Evolutionary conservation across 495 filamentous ascomycete species (phyloP).

Genomic region (Penicillium desertorum): DNA sequence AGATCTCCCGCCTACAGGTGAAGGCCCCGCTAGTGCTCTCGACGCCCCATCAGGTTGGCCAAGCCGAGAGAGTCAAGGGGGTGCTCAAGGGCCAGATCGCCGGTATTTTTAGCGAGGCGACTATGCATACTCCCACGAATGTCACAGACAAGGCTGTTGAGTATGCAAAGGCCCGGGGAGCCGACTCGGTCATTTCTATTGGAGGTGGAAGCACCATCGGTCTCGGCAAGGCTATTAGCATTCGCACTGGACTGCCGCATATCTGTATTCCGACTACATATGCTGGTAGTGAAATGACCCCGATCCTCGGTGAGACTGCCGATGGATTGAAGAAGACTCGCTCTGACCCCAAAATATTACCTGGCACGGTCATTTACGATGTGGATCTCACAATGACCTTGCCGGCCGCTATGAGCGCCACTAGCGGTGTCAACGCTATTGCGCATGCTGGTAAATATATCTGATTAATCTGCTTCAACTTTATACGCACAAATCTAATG

Average conservation of each 20-base stretch:
- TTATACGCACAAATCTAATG: slow-evolving; percentile 5
- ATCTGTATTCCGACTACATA: slow-evolving; percentile 70
- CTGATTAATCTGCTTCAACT: background rate
- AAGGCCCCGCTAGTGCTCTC: slow-evolving; percentile 58
- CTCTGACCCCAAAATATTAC: slow-evolving; percentile 64
- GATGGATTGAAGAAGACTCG: slow-evolving; percentile 63
- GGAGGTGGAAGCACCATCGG: slow-evolving; percentile 68
- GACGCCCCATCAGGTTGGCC: slow-evolving; percentile 55
- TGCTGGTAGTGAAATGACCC: slow-evolving; percentile 68
- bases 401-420: slow-evolving; percentile 58
- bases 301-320: slow-evolving; percentile 65
- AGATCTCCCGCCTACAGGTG: slow-evolving; percentile 55
- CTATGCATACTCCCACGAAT: slow-evolving; percentile 67
- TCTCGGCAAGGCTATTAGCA: slow-evolving; percentile 65
- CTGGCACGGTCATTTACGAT: slow-evolving; percentile 67
- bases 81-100: slow-evolving; percentile 53
- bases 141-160: slow-evolving; percentile 61
- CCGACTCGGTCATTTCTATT: slow-evolving; percentile 59
- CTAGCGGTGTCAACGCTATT: slow-evolving; percentile 69
- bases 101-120: slow-evolving; percentile 61
- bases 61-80: slow-evolving; percentile 49
- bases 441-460: slow-evolving; percentile 56
- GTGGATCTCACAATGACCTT: slow-evolving; percentile 66
- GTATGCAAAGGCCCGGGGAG: slow-evolving; percentile 46
- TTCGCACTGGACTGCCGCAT: slow-evolving; percentile 62